phyloP scores from a whole-genome alignment of 2,329 filamentous ascomycete genomes.

The Sporothrix humicola region DNA sequence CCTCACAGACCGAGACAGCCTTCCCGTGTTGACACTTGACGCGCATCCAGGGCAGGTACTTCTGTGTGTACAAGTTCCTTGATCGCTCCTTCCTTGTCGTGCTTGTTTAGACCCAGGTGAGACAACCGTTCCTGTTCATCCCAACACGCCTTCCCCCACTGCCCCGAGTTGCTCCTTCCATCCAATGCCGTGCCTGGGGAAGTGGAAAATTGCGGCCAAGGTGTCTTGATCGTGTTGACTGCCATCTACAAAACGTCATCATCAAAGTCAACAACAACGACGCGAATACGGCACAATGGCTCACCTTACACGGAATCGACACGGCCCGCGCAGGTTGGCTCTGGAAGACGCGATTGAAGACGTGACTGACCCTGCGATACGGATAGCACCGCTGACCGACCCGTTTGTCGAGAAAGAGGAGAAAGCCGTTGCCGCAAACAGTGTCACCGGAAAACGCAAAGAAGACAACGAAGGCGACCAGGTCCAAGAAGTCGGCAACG shows the following conservation, averaged over 20 bases:
- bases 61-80: not conserved
- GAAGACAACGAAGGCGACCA: not conserved
- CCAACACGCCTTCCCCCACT: not conserved
- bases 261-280: not conserved
- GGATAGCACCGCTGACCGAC: not conserved
- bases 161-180: not conserved
- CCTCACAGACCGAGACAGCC: not conserved
- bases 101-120: conserved; percentile 1
- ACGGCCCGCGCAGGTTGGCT: not conserved
- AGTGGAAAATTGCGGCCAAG: not conserved
- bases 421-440: too few relatives aligned
- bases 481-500: not conserved
- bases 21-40: not conserved
- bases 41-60: conserved; percentile 13
- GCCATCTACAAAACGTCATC: not conserved
- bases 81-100: conserved; percentile 17
- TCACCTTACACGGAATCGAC: not conserved
- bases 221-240: not conserved
- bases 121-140: not conserved
- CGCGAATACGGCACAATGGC: not conserved
- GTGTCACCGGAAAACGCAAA: too few relatives aligned
- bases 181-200: conserved; percentile 10
- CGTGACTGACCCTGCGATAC: not conserved
- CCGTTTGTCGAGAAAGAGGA: not conserved
- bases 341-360: not conserved